Conservation (phyloP, 805 yeast genomes). For the Candida vartiovaarae region DNA sequence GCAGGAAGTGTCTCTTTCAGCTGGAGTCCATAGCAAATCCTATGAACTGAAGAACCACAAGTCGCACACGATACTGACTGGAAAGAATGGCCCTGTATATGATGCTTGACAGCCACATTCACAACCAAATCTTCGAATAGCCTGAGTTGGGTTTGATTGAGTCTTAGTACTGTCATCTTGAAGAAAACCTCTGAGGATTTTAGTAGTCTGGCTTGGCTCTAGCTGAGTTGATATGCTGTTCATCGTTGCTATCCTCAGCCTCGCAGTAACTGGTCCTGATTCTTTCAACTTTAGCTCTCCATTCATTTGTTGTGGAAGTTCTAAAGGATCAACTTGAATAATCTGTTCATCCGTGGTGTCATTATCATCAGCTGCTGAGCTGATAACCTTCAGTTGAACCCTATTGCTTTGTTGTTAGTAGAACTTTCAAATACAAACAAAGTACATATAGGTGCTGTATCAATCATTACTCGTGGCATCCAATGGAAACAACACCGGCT, state of each 20-base stretch:
- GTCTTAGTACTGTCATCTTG: constrained; percentile 17
- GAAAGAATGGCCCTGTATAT: constrained; percentile 7
- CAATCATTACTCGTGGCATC: constrained; percentile 19
- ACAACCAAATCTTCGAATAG: constrained; percentile 4
- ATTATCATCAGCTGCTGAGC: constrained; percentile 12
- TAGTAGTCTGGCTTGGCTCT: constrained; percentile 28
- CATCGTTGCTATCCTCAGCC: no score
- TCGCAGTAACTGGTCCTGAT: not conserved
- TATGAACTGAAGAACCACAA: constrained; percentile 28
- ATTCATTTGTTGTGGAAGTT: constrained; percentile 1
- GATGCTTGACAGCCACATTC: constrained; percentile 27
- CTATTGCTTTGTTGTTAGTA: constrained; percentile 7
- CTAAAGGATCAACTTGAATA: constrained; percentile 19
- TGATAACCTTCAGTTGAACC: constrained; percentile 24
- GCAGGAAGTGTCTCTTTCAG: constrained; percentile 9
- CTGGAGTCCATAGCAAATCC: constrained; percentile 28
- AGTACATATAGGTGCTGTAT: not conserved
- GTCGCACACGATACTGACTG: constrained; percentile 18
- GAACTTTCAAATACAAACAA: not conserved
- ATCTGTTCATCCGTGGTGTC: constrained; percentile 1
- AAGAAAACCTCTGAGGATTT: constrained; percentile 23
- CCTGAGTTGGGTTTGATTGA: constrained; percentile 26
- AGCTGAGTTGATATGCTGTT: not conserved
- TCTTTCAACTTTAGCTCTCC: not conserved
- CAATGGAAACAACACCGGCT: constrained; percentile 28